A percentile compares a stretch with the other conserved stretches of the same genome.
Conservation (phyloP, 768 basidiomycete species). For the Chlorophyllum brunneum region DNA sequence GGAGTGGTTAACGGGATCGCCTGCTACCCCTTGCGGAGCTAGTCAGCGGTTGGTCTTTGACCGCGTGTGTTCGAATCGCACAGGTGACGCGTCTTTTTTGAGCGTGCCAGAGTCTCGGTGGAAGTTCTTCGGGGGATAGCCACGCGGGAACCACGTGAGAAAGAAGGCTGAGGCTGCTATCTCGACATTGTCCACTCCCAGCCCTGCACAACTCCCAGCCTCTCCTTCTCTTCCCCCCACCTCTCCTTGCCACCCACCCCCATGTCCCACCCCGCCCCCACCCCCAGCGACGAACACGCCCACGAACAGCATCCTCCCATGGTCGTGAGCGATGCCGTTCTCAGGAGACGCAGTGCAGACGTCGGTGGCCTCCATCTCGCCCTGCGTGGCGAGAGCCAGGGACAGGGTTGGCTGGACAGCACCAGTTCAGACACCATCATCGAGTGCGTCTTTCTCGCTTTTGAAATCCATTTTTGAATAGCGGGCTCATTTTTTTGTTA, state of each 20-base stretch:
- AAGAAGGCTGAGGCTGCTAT: slow-evolving; percentile 17
- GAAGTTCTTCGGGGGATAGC: slow-evolving; percentile 20
- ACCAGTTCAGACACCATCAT: slow-evolving; percentile 27
- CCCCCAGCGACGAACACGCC: slow-evolving; percentile 10
- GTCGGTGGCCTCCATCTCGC: slow-evolving; percentile 86
- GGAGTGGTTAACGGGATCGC: slow-evolving; percentile 92
- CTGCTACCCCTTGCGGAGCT: slow-evolving; percentile 30
- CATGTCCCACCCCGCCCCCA: slow-evolving; percentile 1
- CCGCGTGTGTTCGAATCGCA: slow-evolving; percentile 32
- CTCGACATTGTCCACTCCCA: slow-evolving; percentile 17
- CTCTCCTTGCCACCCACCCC: slow-evolving; percentile 3
- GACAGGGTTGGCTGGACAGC: slow-evolving; percentile 68
- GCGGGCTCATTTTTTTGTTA: slow-evolving; percentile 3
- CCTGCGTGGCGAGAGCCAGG: slow-evolving; percentile 53
- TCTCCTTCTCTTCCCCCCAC: slow-evolving; percentile 12
- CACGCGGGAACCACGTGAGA: slow-evolving; percentile 45
- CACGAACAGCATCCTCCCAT: not conserved
- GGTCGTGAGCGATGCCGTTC: slow-evolving; percentile 7
- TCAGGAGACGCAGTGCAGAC: slow-evolving; percentile 71
- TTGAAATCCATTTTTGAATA: too few relatives aligned
- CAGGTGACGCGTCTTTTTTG: slow-evolving; percentile 27
- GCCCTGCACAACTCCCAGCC: slow-evolving; percentile 14
- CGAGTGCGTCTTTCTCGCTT: slow-evolving; percentile 38
- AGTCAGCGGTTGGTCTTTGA: slow-evolving; percentile 24
- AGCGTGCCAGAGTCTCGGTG: not conserved